These are phyloP conservation scores for Blastobotrys proliferans DNA, from an alignment of 1,139 yeast genomes.

Conservation along the genomic window DNA sequence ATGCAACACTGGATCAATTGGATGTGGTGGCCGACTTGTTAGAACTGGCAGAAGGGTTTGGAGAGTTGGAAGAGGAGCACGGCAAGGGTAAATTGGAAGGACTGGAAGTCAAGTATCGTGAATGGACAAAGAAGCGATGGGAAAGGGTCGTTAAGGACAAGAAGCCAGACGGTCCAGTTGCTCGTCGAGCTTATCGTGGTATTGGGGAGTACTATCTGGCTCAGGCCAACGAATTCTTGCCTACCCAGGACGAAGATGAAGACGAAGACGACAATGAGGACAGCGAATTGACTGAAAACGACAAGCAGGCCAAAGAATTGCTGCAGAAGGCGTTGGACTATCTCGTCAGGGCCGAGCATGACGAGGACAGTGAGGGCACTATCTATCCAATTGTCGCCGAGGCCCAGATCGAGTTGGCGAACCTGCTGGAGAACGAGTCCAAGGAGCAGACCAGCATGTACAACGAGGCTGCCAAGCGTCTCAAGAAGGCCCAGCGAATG, in stretches of 20 bases:
- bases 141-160: constrained; percentile 23
- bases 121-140: constrained; percentile 26
- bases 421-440: constrained; percentile 41
- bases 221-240: constrained; percentile 34
- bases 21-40: constrained; percentile 37
- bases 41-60: constrained; percentile 52
- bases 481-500: constrained; percentile 33
- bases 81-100: constrained; percentile 29
- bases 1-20: constrained; percentile 23
- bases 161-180: constrained; percentile 18
- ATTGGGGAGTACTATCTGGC: constrained; percentile 34
- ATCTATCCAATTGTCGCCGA: constrained; percentile 82
- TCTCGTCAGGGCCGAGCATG: constrained; percentile 56
- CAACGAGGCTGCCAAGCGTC: constrained; percentile 50
- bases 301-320: constrained; percentile 40
- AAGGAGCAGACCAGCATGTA: constrained; percentile 36
- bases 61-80: constrained; percentile 51
- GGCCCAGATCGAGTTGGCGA: constrained; percentile 74
- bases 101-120: constrained; percentile 16
- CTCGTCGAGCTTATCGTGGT: constrained; percentile 31
- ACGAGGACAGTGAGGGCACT: constrained; percentile 57
- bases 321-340: constrained; percentile 55
- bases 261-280: constrained; percentile 26
- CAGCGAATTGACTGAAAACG: constrained; percentile 24
- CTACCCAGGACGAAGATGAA: constrained; percentile 32